Evolutionary conservation across 768 basidiomycete genomes (phyloP).

Genomic region (Strobilomyces echinocephalus): DNA sequence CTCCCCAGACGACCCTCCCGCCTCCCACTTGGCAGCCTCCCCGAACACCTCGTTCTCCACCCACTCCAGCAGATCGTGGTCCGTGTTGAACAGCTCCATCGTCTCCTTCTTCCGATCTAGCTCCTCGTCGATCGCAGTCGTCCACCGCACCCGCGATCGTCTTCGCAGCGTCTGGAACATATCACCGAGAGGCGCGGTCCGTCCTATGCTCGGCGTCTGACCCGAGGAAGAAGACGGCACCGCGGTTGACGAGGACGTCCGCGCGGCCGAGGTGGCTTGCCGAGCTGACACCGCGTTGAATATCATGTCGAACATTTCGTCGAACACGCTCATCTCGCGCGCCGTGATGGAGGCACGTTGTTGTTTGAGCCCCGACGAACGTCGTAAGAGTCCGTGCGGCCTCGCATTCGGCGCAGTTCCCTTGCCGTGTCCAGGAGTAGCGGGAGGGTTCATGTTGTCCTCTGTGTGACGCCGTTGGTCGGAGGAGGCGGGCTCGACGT

Average conservation of each 20-base stretch:
- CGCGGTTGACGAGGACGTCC: not conserved
- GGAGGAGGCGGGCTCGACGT: constrained; percentile 32
- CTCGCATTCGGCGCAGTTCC: not conserved
- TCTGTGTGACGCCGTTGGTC: constrained; percentile 8
- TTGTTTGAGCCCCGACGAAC: constrained; percentile 10
- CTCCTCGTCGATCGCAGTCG: constrained; percentile 46
- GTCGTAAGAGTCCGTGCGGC: not conserved
- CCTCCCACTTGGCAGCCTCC: constrained; percentile 48
- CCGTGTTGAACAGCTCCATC: constrained; percentile 65
- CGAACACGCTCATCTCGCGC: constrained; percentile 59
- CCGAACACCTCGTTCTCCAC: constrained; percentile 63
- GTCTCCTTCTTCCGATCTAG: constrained; percentile 69
- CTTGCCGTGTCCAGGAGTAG: not conserved
- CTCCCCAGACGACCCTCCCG: constrained; percentile 46
- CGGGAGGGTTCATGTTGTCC: not conserved
- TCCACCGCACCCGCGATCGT: constrained; percentile 47
- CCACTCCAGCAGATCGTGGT: constrained; percentile 72
- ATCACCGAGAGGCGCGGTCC: constrained; percentile 34
- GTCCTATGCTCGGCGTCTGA: constrained; percentile 17
- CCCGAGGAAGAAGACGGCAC: not conserved
- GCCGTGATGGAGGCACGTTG: constrained; percentile 63
- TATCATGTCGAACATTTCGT: constrained; percentile 71
- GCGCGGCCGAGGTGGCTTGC: constrained; percentile 6
- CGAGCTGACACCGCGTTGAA: constrained; percentile 49
- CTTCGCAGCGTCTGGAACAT: constrained; percentile 53